Percentiles rank a stretch among this genome's conserved stretches.
Evolutionary conservation across 2,329 filamentous ascomycete genomes (phyloP).

Genomic region (Didymella pomorum): DNA sequence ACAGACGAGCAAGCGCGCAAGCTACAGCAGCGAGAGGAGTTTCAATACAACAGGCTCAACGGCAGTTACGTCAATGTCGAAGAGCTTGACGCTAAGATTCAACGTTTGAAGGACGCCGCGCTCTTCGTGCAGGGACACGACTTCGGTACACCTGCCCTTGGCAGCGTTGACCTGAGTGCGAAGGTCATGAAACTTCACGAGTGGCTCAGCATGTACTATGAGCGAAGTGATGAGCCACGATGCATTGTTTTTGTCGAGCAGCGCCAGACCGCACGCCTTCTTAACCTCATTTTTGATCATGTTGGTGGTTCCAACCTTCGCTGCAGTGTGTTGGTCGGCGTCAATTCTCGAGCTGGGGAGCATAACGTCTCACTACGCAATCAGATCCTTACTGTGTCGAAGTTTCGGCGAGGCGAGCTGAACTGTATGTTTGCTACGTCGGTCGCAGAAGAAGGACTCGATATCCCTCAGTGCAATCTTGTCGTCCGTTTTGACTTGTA

Average conservation of each 20-base stretch:
- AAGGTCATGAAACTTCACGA: constrained; percentile 73
- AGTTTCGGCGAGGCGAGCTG: constrained; percentile 65
- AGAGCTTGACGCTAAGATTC: constrained; percentile 62
- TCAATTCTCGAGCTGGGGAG: constrained; percentile 61
- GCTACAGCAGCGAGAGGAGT: constrained; percentile 65
- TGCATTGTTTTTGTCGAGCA: constrained; percentile 91
- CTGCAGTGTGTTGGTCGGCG: constrained; percentile 71
- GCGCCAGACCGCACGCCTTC: constrained; percentile 76
- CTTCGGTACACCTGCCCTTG: constrained; percentile 53
- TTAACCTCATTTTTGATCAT: constrained; percentile 71
- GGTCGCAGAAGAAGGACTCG: constrained; percentile 71
- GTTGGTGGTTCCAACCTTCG: constrained; percentile 67
- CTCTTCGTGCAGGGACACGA: constrained; percentile 62
- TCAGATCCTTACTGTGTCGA: constrained; percentile 76
- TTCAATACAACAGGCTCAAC: constrained; percentile 41
- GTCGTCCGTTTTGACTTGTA: constrained; percentile 84
- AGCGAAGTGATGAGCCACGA: constrained; percentile 63
- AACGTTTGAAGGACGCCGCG: constrained; percentile 66
- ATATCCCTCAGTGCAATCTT: constrained; percentile 72
- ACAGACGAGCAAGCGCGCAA: constrained; percentile 68
- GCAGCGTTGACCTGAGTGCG: constrained; percentile 65
- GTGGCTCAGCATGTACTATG: constrained; percentile 70
- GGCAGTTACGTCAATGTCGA: constrained; percentile 38
- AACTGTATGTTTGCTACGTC: constrained; percentile 71
- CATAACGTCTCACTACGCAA: constrained; percentile 72